Conservation (phyloP, 106 monocot genomes). For the Acanthochlamys bracteata region DNA sequence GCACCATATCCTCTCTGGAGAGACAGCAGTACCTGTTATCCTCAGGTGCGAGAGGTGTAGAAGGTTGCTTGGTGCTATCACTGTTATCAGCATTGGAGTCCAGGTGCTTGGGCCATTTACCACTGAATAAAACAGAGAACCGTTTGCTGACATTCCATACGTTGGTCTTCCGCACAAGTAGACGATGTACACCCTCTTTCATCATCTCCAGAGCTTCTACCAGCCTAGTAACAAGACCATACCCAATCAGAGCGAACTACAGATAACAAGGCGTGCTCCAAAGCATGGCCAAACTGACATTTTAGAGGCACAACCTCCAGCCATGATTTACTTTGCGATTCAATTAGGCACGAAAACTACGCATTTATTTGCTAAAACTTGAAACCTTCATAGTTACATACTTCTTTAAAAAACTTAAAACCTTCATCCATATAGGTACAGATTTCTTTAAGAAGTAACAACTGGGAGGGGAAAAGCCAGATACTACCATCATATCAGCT, state of each 20-base stretch:
- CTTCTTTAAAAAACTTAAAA: too few relatives aligned
- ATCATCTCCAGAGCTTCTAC: slow-evolving; percentile 97
- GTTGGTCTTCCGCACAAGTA: slow-evolving; percentile 77
- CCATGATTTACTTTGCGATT: too few relatives aligned
- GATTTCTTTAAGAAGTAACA: too few relatives aligned
- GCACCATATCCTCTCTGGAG: slow-evolving; percentile 73
- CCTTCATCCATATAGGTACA: too few relatives aligned
- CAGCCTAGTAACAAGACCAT: slow-evolving; percentile 24
- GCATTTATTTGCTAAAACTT: too few relatives aligned
- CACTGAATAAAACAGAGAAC: slow-evolving; percentile 78
- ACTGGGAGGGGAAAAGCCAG: too few relatives aligned
- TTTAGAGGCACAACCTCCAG: too few relatives aligned
- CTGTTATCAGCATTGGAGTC: slow-evolving; percentile 9
- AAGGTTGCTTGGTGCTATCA: neutral
- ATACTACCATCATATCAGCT: too few relatives aligned
- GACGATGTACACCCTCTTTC: slow-evolving; percentile 75
- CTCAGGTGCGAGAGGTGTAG: slow-evolving; percentile 14
- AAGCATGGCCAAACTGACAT: too few relatives aligned
- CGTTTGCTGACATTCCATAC: slow-evolving; percentile 79
- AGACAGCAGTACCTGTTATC: slow-evolving; percentile 68
- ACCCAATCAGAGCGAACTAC: neutral
- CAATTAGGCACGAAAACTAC: too few relatives aligned
- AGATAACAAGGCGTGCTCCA: too few relatives aligned
- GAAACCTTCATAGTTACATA: too few relatives aligned
- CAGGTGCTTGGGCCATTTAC: slow-evolving; percentile 78